Conservation (phyloP, 495 filamentous ascomycete species). For the Penicillium paxilli region DNA sequence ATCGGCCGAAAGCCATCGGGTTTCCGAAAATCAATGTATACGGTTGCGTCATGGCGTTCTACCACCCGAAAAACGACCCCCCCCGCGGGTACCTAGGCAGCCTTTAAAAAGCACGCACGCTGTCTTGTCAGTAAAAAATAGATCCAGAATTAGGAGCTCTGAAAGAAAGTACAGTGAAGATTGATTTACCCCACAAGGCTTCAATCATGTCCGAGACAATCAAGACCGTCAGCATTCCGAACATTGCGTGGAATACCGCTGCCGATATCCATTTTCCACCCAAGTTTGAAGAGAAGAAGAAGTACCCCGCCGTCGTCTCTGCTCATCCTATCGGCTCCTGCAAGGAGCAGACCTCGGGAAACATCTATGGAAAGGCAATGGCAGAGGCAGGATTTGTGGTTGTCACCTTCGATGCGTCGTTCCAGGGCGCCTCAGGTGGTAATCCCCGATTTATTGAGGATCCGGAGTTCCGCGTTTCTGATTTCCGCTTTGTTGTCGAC, state of each 20-base stretch:
- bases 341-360: constrained; percentile 39
- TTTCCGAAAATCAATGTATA: too few relatives aligned
- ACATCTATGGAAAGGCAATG: constrained; percentile 28
- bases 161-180: too few relatives aligned
- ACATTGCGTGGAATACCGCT: constrained; percentile 16
- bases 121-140: too few relatives aligned
- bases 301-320: constrained; percentile 18
- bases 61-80: too few relatives aligned
- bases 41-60: too few relatives aligned
- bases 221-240: constrained; percentile 15
- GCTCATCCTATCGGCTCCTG: constrained; percentile 32
- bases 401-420: constrained; percentile 35
- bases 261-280: constrained; percentile 20
- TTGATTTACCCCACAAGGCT: too few relatives aligned
- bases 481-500: constrained; percentile 30
- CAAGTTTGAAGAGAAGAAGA: constrained; percentile 16
- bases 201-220: constrained; percentile 1
- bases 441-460: constrained; percentile 34
- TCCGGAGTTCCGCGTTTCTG: constrained; percentile 33
- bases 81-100: too few relatives aligned
- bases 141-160: too few relatives aligned
- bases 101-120: too few relatives aligned
- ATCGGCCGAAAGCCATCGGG: too few relatives aligned
- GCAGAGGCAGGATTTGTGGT: constrained; percentile 33
- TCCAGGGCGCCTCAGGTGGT: constrained; percentile 33